Evolutionary conservation across 495 filamentous ascomycete species (phyloP).

Genomic region (Neurospora hispaniola): DNA sequence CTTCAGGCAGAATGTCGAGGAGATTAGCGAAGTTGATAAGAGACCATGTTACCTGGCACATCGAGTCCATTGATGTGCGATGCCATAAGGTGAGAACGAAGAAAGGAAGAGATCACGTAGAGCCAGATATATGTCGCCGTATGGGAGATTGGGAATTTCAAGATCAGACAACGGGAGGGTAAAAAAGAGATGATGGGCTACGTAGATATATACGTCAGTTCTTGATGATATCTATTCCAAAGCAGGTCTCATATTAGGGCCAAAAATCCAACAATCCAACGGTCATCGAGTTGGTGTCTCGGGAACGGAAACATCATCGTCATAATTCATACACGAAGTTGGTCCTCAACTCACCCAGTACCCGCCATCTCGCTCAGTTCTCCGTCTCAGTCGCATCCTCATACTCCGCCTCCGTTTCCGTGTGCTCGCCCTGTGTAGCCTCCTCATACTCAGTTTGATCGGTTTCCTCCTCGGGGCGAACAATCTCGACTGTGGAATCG

Average conservation of each 20-base stretch:
- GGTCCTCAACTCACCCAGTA: neutral
- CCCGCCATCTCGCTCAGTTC: neutral
- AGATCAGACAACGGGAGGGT: neutral
- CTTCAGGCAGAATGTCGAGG: neutral
- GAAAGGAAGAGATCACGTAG: neutral
- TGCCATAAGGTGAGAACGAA: neutral
- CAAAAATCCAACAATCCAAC: neutral
- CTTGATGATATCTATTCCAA: neutral
- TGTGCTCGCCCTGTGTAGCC: neutral
- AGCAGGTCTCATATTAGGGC: neutral
- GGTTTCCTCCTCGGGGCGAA: neutral
- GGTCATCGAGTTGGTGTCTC: neutral
- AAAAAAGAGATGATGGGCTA: neutral
- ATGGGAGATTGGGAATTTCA: neutral
- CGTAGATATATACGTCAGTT: neutral
- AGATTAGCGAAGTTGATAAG: neutral
- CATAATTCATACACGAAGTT: neutral
- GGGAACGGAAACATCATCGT: neutral
- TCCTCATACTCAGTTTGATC: neutral
- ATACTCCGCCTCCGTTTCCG: neutral
- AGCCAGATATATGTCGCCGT: neutral
- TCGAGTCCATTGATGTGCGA: neutral
- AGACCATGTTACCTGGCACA: neutral
- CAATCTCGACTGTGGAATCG: neutral
- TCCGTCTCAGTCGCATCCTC: neutral